Base-by-base conservation (phyloP, 2,329 filamentous ascomycete species). In the Nannizziopsis arthrosporioides region DNA sequence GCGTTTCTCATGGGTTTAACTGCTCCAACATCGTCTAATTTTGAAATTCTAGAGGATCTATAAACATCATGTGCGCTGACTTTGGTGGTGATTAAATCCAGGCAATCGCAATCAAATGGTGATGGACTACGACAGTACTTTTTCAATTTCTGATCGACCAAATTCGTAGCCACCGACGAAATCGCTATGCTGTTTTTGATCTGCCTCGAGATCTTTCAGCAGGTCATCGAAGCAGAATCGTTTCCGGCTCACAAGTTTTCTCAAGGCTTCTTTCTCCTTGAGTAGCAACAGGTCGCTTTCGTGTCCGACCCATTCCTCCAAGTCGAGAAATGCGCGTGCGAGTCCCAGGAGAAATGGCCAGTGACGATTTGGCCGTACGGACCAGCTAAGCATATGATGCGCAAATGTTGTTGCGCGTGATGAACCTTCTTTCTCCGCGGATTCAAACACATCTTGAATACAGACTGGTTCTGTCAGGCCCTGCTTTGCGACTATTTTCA, bases 241-340 rank as follows among this genome's bases (percentile, higher is more conserved):
- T 10, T 38, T 18, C 17, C 35, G 35, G 17, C n/a, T 18, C n/a
- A 38, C 17, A 18, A 38, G n/a, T 10, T 18, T 18, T 10, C 11
- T 14, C 10, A 38, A 10, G 11, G 17, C 17, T 18, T 38, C n/a
- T 18, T 6, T 38, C 35, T 14, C 17, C 17, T 38, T 18, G 10
- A 38, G 7, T 14, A 35, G 19, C 5, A 37, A 19, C 15, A 19
- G 17, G 9, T 8, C 15, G 2, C 31, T 19, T 27, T 27, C 22
- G 19, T 15, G 12, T n/a, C 31, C 32, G 8, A 45, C 12, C 3
- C 31, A 30, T 8, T 53, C 49, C 44, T 61, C 57, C 39, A 61
- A 48, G 39, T 61, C 52, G 48, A 61, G 55, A 50, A 64, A 65
- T 3, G 60, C 62, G 53, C 55, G 61, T 5, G 61, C 50, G 57